Percentiles rank a stretch among this genome's conserved stretches.
These are phyloP conservation scores for Hanseniaspora valbyensis DNA, from an alignment of 805 yeast species.

Conservation along the genomic window DNA sequence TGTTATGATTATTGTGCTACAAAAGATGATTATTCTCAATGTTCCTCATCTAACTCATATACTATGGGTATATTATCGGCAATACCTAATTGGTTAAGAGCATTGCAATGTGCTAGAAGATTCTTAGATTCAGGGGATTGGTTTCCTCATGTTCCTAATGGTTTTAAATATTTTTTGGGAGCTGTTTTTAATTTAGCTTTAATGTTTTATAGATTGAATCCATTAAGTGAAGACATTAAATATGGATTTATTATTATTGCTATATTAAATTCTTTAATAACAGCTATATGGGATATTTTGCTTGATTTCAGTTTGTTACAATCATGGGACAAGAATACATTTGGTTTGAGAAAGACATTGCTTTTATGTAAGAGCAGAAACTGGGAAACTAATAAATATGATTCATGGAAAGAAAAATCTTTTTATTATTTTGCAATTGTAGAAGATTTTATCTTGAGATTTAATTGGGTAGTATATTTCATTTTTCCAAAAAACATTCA, in stretches of 20 bases:
- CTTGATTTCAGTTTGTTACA: conserved; percentile 95
- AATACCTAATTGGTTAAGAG: conserved; percentile 82
- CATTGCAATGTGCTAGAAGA: conserved; percentile 83
- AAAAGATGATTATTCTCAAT: conserved; percentile 28
- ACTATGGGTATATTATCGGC: conserved; percentile 74
- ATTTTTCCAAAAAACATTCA: conserved; percentile 64
- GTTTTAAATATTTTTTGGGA: conserved; percentile 60
- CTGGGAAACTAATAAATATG: conserved; percentile 29
- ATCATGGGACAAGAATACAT: conserved; percentile 40
- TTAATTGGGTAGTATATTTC: conserved; percentile 87
- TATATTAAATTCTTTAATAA: conserved; percentile 53
- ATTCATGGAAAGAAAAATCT: conserved; percentile 26
- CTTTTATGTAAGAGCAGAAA: conserved; percentile 40
- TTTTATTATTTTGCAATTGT: conserved; percentile 67
- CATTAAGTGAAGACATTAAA: conserved; percentile 23
- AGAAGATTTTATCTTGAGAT: conserved; percentile 61
- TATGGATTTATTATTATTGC: conserved; percentile 62
- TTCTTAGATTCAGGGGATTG: conserved; percentile 85
- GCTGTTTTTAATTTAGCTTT: conserved; percentile 58
- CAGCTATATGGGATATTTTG: conserved; percentile 76
- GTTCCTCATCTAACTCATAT: conserved; percentile 72
- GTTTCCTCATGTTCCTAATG: conserved; percentile 93
- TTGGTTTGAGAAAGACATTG: conserved; percentile 58
- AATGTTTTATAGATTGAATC: conserved; percentile 64
- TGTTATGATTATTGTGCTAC: conserved; percentile 60